Evolutionary conservation across 2,329 filamentous ascomycete species (phyloP).

Genomic region (Sporothrix schenckii): DNA sequence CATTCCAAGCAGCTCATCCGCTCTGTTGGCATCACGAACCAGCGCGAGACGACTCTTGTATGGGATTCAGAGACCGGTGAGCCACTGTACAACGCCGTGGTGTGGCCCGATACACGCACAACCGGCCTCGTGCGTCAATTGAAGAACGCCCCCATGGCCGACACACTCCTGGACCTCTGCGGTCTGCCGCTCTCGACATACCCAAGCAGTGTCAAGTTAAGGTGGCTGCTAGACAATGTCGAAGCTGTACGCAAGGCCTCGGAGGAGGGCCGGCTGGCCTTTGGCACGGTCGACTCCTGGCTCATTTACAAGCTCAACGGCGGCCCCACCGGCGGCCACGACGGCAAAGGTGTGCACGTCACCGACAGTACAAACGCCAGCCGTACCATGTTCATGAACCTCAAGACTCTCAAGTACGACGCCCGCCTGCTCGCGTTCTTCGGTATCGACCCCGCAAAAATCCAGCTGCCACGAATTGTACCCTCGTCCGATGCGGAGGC

Average conservation of each 20-base stretch:
- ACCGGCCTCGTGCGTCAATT: constrained; percentile 72
- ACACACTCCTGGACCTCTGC: constrained; percentile 69
- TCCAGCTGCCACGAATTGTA: constrained; percentile 79
- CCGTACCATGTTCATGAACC: constrained; percentile 92
- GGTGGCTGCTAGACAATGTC: constrained; percentile 78
- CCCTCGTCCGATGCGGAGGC: constrained; percentile 74
- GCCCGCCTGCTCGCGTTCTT: constrained; percentile 78
- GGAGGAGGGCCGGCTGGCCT: constrained; percentile 73
- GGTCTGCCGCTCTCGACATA: constrained; percentile 87
- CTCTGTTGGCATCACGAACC: constrained; percentile 83
- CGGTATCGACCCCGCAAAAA: constrained; percentile 66
- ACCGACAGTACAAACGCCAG: constrained; percentile 88
- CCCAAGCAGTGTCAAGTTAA: constrained; percentile 80
- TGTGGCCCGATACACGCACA: constrained; percentile 87
- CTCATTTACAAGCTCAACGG: constrained; percentile 83
- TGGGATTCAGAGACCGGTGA: constrained; percentile 83
- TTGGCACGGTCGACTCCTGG: constrained; percentile 89
- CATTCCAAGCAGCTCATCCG: constrained; percentile 69
- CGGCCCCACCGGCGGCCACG: constrained; percentile 58
- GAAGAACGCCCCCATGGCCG: constrained; percentile 67
- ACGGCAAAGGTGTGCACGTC: constrained; percentile 63
- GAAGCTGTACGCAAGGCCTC: constrained; percentile 72
- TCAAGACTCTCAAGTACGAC: constrained; percentile 78
- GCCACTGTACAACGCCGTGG: constrained; percentile 80
- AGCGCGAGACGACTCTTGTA: constrained; percentile 83